Evolutionary conservation across 352 stramenopile genomes (phyloP).

Genomic region (Pythium monospermum): DNA sequence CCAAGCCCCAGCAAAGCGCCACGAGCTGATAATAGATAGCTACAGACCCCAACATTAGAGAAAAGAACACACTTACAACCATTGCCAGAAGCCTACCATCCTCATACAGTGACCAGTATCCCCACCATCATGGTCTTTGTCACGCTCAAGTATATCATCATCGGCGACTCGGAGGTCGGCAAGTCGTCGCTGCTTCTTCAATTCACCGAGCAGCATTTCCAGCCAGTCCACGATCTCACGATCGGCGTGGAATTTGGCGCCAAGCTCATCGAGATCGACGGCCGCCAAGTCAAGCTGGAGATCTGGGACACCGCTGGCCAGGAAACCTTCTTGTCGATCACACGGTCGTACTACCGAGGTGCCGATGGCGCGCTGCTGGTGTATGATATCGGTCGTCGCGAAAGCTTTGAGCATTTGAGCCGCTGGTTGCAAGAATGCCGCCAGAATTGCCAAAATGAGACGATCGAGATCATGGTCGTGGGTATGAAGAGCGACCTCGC

Average conservation of each 20-base stretch:
- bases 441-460: slow-evolving; percentile 83
- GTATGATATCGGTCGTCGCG: slow-evolving; percentile 74
- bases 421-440: slow-evolving; percentile 80
- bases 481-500: slow-evolving; percentile 80
- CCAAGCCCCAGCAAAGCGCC: too few relatives aligned
- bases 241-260: slow-evolving; percentile 90
- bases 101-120: too few relatives aligned
- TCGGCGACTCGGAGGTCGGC: slow-evolving; percentile 85
- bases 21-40: too few relatives aligned
- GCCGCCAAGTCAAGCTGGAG: slow-evolving; percentile 86
- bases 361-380: slow-evolving; percentile 85
- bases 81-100: too few relatives aligned
- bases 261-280: slow-evolving; percentile 81
- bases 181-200: slow-evolving; percentile 89
- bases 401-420: slow-evolving; percentile 73
- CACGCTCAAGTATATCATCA: slow-evolving; percentile 90
- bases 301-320: slow-evolving; percentile 91
- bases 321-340: slow-evolving; percentile 89
- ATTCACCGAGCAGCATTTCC: slow-evolving; percentile 90
- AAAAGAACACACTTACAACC: too few relatives aligned
- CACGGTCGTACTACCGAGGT: slow-evolving; percentile 84
- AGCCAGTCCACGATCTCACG: slow-evolving; percentile 86
- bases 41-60: too few relatives aligned
- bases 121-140: slow-evolving; percentile 77
- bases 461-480: slow-evolving; percentile 82